Percentiles rank a stretch among this genome's conserved stretches.
Conservation (phyloP, 345 rosid genomes). For the Populus euphratica region DNA sequence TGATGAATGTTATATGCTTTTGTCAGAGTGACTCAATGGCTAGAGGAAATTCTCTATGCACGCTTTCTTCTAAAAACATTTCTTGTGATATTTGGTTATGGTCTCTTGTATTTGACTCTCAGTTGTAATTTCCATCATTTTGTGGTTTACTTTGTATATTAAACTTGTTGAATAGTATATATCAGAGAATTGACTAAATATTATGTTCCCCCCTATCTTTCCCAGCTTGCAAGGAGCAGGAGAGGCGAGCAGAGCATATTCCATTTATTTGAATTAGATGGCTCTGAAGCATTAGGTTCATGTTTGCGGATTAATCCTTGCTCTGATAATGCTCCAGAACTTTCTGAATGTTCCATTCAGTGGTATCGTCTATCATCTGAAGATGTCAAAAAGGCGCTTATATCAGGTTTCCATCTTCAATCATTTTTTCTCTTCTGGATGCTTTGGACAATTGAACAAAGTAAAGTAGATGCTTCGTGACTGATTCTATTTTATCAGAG, state of each 20-base stretch:
- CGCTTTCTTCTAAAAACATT: not conserved
- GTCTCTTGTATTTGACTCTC: not conserved
- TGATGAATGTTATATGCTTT: not conserved
- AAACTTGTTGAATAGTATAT: not conserved
- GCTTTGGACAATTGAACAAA: not conserved
- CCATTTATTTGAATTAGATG: slow-evolving; percentile 65
- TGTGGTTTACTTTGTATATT: not conserved
- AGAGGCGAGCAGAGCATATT: slow-evolving; percentile 47
- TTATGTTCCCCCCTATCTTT: not conserved
- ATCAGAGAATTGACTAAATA: slow-evolving; percentile 9
- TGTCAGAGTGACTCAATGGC: not conserved
- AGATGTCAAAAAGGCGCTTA: slow-evolving; percentile 68
- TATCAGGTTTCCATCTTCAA: slow-evolving; percentile 60
- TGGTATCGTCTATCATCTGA: slow-evolving; percentile 83
- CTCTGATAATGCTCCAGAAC: slow-evolving; percentile 63
- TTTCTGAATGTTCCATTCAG: slow-evolving; percentile 65
- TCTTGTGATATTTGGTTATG: not conserved
- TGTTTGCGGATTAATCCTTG: slow-evolving; percentile 62
- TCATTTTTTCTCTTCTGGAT: not conserved
- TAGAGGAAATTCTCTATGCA: not conserved
- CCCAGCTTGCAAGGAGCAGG: slow-evolving; percentile 69
- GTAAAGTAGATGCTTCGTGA: not conserved
- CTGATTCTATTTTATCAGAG: not conserved
- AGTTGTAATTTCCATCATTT: not conserved
- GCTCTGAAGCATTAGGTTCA: slow-evolving; percentile 83